These are phyloP conservation scores for Chaetomium cochliodes DNA, from an alignment of 495 filamentous ascomycete species.

Conservation along the genomic window DNA sequence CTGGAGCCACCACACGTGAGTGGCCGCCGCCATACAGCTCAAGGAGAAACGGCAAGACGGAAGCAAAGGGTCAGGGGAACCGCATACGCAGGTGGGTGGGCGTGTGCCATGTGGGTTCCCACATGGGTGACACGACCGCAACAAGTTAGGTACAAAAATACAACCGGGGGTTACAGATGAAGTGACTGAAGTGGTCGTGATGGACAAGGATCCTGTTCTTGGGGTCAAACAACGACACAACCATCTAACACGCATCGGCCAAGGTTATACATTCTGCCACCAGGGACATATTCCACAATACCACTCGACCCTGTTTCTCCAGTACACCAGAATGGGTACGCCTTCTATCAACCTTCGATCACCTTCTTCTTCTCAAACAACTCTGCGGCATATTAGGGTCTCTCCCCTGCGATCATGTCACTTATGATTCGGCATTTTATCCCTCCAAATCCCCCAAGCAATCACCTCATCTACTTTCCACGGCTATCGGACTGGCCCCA, in stretches of 20 bases:
- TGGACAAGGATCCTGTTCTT: background rate
- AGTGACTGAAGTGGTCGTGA: too few relatives aligned
- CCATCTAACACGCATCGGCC: background rate
- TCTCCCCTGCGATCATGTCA: background rate
- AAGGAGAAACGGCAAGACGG: background rate
- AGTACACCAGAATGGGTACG: background rate
- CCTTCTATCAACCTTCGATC: background rate
- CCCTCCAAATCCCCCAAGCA: background rate
- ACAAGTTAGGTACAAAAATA: constrained; percentile 1
- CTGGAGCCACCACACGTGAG: background rate
- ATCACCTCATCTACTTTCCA: background rate
- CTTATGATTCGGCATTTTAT: background rate
- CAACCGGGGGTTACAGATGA: too few relatives aligned
- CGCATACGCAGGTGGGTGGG: background rate
- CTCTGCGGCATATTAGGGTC: background rate
- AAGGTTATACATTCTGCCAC: background rate
- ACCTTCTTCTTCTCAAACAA: background rate
- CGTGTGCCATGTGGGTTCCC: constrained; percentile 19
- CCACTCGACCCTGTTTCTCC: background rate
- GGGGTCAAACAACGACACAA: background rate
- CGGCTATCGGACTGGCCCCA: background rate
- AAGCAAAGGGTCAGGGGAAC: background rate
- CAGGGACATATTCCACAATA: background rate
- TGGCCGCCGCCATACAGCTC: background rate
- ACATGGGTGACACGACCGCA: constrained; percentile 4